These are phyloP conservation scores for Alisma plantagoaquatica DNA, from an alignment of 106 monocot genomes.

Conservation along the genomic window DNA sequence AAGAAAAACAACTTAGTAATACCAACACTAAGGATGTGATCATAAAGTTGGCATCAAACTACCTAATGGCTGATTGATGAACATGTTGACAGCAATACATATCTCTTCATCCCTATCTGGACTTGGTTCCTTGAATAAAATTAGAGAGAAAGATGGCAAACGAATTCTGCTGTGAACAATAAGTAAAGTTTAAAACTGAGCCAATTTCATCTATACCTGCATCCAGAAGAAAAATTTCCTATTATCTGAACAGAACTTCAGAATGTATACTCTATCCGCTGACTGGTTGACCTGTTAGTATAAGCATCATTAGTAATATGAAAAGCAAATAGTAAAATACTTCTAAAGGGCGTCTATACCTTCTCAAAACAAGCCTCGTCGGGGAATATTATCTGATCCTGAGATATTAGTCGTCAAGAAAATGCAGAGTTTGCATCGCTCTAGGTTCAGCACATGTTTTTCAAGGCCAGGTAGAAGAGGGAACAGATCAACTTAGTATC, in stretches of 20 bases:
- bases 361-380: slow-evolving; percentile 95
- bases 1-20: background rate
- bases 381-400: slow-evolving; percentile 97
- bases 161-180: no score
- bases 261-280: slow-evolving; percentile 81
- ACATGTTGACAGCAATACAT: slow-evolving; percentile 62
- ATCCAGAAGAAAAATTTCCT: slow-evolving; percentile 98
- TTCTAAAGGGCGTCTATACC: slow-evolving; percentile 18
- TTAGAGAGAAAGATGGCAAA: no score
- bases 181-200: no score
- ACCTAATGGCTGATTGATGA: slow-evolving; percentile 82
- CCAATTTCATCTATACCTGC: slow-evolving; percentile 51
- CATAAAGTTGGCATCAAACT: no score
- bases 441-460: no score
- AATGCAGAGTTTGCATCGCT: slow-evolving; percentile 16
- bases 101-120: slow-evolving; percentile 50
- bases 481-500: no score
- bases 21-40: background rate
- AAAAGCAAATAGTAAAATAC: slow-evolving; percentile 11
- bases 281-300: slow-evolving; percentile 87
- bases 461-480: no score
- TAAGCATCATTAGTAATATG: no score
- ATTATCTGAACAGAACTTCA: slow-evolving; percentile 82
- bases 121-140: slow-evolving; percentile 65
- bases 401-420: slow-evolving; percentile 27